Evolutionary conservation across 768 basidiomycete species (phyloP).

Genomic region (Mycena filopes): DNA sequence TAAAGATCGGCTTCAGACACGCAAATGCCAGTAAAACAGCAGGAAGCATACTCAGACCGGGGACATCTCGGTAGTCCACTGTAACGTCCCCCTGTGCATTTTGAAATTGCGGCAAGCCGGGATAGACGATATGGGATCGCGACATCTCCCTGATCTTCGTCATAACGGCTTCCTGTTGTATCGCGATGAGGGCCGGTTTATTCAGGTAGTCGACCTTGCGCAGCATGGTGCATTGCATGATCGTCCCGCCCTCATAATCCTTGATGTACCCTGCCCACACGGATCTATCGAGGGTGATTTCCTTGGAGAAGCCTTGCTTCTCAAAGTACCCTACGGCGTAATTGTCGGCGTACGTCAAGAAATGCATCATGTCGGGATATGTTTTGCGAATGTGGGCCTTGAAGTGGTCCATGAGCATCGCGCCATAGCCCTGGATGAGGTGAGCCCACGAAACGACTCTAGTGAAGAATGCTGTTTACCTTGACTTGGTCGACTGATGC

Average conservation of each 20-base stretch:
- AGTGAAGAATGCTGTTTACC: slow-evolving; percentile 55
- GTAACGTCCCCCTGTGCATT: slow-evolving; percentile 58
- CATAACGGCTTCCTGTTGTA: slow-evolving; percentile 91
- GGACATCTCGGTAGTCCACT: slow-evolving; percentile 83
- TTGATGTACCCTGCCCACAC: slow-evolving; percentile 99
- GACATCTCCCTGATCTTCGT: slow-evolving; percentile 89
- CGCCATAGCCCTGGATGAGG: slow-evolving; percentile 86
- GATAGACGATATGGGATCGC: slow-evolving; percentile 85
- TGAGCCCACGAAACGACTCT: neutral
- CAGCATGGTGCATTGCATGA: slow-evolving; percentile 99
- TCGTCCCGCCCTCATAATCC: slow-evolving; percentile 98
- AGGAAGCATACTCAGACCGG: slow-evolving; percentile 78
- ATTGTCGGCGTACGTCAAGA: slow-evolving; percentile 98
- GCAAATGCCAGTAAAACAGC: slow-evolving; percentile 17
- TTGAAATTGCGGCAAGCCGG: slow-evolving; percentile 82
- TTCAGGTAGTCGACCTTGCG: slow-evolving; percentile 90
- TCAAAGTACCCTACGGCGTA: slow-evolving; percentile 99
- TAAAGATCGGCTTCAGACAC: slow-evolving; percentile 41
- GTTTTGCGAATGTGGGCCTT: slow-evolving; percentile 89
- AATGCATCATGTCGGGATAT: slow-evolving; percentile 91
- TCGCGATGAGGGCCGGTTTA: slow-evolving; percentile 76
- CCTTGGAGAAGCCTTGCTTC: slow-evolving; percentile 99
- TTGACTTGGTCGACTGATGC: slow-evolving; percentile 97
- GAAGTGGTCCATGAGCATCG: slow-evolving; percentile 98
- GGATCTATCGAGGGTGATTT: slow-evolving; percentile 90